phyloP scores from a whole-genome alignment of 768 basidiomycete genomes.

The Hericium coralloides region DNA sequence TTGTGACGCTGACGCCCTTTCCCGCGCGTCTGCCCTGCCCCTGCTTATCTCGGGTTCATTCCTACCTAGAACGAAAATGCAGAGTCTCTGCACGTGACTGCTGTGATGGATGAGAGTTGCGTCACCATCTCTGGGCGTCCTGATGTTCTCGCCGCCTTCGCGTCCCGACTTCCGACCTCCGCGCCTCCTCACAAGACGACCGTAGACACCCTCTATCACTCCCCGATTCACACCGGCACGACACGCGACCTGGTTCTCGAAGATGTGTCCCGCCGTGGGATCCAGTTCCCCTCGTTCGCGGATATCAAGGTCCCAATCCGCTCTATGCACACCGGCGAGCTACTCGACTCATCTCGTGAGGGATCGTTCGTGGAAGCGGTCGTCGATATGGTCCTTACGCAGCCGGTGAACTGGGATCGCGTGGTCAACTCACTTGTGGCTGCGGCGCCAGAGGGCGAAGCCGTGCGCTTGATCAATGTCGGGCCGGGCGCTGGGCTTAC shows the following conservation, averaged over 20 bases:
- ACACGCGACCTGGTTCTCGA: conserved; percentile 32
- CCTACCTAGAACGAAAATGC: conserved; percentile 1
- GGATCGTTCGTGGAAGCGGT: conserved; percentile 6
- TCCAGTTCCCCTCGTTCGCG: conserved; percentile 39
- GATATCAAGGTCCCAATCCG: conserved; percentile 27
- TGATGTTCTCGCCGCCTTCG: conserved; percentile 37
- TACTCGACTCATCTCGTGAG: neutral
- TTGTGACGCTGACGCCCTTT: conserved; percentile 15
- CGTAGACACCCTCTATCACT: conserved; percentile 47
- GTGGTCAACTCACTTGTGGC: conserved; percentile 22
- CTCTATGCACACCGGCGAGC: conserved; percentile 8
- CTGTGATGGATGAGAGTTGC: conserved; percentile 36
- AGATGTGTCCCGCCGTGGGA: conserved; percentile 35
- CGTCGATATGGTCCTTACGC: conserved; percentile 12
- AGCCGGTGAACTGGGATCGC: conserved; percentile 35
- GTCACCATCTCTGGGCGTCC: conserved; percentile 55
- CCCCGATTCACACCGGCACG: conserved; percentile 21
- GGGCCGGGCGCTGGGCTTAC: conserved; percentile 38
- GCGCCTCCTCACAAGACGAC: conserved; percentile 34
- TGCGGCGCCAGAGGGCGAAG: conserved; percentile 14
- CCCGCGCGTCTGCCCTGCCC: neutral
- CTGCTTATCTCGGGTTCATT: neutral
- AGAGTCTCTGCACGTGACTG: conserved; percentile 37
- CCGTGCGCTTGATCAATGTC: conserved; percentile 36
- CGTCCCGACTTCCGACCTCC: conserved; percentile 25